Evolutionary conservation across 2,329 filamentous ascomycete genomes (phyloP).

Genomic region (Cladosporium sphaerospermum): DNA sequence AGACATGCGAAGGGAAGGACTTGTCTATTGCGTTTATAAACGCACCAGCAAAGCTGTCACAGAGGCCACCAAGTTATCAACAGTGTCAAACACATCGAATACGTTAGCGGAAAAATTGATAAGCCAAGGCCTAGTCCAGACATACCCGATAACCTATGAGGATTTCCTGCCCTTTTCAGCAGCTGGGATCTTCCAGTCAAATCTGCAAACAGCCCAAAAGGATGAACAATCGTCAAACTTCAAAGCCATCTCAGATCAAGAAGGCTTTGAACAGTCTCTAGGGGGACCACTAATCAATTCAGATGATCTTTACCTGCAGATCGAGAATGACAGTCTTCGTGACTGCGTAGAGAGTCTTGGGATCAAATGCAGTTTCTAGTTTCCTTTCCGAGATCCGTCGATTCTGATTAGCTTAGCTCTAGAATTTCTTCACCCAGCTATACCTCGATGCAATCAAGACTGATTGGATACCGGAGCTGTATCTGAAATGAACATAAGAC

Average conservation of each 20-base stretch:
- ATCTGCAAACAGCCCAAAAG: neutral
- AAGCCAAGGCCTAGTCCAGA: neutral
- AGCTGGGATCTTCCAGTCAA: neutral
- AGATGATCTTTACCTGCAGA: neutral
- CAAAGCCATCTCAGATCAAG: neutral
- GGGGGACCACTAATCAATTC: neutral
- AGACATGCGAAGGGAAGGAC: neutral
- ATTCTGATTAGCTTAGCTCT: too few species aligned
- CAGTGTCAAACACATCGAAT: too few species aligned
- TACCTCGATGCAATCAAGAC: too few species aligned
- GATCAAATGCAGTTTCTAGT: neutral
- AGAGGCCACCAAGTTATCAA: neutral
- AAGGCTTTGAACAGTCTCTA: neutral
- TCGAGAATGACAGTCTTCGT: neutral
- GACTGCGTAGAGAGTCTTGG: neutral
- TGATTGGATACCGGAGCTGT: slow-evolving; percentile 30
- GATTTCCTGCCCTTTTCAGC: neutral
- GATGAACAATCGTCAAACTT: neutral
- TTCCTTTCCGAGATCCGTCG: too few species aligned
- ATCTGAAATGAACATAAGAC: too few species aligned
- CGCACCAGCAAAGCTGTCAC: neutral
- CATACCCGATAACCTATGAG: neutral
- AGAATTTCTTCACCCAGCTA: too few species aligned
- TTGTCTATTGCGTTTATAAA: neutral
- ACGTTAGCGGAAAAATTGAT: neutral